Percentiles rank a stretch among this genome's conserved stretches.
Evolutionary conservation across 2,329 filamentous ascomycete species (phyloP).

Genomic region (Fusarium xyrophilum): DNA sequence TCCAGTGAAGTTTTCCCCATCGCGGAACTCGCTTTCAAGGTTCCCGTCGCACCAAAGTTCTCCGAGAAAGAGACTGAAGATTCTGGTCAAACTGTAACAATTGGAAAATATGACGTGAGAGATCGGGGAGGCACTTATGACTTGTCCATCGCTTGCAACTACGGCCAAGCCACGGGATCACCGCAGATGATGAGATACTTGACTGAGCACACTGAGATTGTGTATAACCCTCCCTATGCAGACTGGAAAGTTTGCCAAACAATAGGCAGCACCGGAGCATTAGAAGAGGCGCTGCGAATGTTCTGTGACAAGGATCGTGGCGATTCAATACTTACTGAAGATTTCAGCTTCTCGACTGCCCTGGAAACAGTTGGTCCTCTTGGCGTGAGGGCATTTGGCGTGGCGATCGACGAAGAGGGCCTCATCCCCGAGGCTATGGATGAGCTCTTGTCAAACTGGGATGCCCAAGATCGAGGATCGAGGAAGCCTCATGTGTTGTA

Average conservation of each 20-base stretch:
- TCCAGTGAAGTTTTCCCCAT: slow-evolving; percentile 94
- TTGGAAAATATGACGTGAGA: slow-evolving; percentile 84
- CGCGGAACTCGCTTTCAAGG: slow-evolving; percentile 75
- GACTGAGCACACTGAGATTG: slow-evolving; percentile 93
- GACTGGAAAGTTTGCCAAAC: slow-evolving; percentile 90
- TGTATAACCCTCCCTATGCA: slow-evolving; percentile 83
- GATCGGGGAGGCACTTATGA: slow-evolving; percentile 67
- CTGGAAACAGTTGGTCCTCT: slow-evolving; percentile 64
- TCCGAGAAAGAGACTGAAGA: slow-evolving; percentile 70
- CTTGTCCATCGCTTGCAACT: slow-evolving; percentile 89
- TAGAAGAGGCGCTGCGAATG: slow-evolving; percentile 85
- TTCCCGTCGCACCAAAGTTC: slow-evolving; percentile 74
- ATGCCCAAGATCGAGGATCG: slow-evolving; percentile 51
- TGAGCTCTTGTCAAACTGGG: slow-evolving; percentile 58
- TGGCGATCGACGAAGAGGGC: slow-evolving; percentile 61
- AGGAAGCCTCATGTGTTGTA: slow-evolving; percentile 64
- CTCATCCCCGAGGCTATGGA: slow-evolving; percentile 61
- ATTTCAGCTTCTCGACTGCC: slow-evolving; percentile 85
- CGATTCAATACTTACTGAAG: slow-evolving; percentile 84
- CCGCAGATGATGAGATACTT: slow-evolving; percentile 89
- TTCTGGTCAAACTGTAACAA: slow-evolving; percentile 65
- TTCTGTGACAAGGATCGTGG: slow-evolving; percentile 73
- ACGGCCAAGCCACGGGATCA: slow-evolving; percentile 84
- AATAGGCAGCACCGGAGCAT: slow-evolving; percentile 82
- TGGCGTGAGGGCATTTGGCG: slow-evolving; percentile 59